Base-by-base conservation (phyloP, 768 basidiomycete species). In the Hypholoma sublateritium region DNA sequence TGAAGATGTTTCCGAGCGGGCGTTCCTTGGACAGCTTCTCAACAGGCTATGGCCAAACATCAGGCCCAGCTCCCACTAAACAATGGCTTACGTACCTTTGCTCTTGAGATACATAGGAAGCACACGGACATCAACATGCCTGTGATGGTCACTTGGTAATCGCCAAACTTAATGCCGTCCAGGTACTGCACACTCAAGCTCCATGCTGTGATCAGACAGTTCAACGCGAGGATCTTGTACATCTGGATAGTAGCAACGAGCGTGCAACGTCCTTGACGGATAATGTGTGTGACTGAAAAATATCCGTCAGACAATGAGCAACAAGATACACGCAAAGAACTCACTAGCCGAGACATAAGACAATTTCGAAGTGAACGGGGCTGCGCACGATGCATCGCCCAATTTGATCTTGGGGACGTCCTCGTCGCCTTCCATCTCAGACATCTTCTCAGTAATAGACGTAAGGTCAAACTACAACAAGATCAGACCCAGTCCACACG, bases 161-260 rank as follows among this genome's bases (percentile, higher is more conserved):
- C 97, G 13, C 97, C 97, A 72, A 95, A 98, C 73, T 98, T 98
- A 81, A 99, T 98, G 17, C 97, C 97, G 61, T 98, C 96, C 2
- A 99, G 80, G 68, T 99, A 98, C 71, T 96, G 95, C 28, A 98
- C 97, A 63, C 92, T 95, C 59, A 98, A 78, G 69, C 93, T 95
- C 76, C 96, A 98, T n/a, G 97, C 97, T 3, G 95, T 96, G 72
- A 98, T 99, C 41, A 99, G 78, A 68, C 97, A 98, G 69, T 98
- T 99, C 55, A 99, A 76, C 1, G 96, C 97, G 36, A 99, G 79
- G 63, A 99, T 99, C 78, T 98, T 97, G 85, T 98, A 99, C 97
- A 99, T 99, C 75, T 99, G 97, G 53, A 96, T 90, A 3, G 97
- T 99, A 2, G 97, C 97, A 44, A 98, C 97, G 16, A 99, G 85